A percentile compares a stretch with the other conserved stretches of the same genome.
Conservation (phyloP, 2,329 filamentous ascomycete genomes). For the Penicillium oxalicum region DNA sequence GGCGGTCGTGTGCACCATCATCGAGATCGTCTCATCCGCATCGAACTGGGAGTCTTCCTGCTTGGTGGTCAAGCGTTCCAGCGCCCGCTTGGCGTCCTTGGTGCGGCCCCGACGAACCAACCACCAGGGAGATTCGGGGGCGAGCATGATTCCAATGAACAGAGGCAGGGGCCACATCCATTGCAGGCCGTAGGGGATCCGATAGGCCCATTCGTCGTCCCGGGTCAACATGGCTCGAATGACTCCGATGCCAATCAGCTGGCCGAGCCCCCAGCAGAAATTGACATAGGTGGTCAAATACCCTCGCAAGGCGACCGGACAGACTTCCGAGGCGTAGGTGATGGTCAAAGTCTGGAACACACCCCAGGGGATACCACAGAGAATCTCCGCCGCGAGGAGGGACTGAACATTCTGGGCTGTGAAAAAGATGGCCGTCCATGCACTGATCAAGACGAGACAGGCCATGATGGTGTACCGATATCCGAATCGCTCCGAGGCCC, state of each 20-base stretch:
- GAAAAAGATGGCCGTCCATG: conserved; percentile 48
- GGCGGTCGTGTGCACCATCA: conserved; percentile 87
- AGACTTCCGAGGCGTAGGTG: conserved; percentile 45
- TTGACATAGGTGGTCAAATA: conserved; percentile 46
- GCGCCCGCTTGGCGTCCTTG: conserved; percentile 43
- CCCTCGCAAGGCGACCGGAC: conserved; percentile 40
- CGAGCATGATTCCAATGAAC: conserved; percentile 43
- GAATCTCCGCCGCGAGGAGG: conserved; percentile 47
- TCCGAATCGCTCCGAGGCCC: conserved; percentile 47
- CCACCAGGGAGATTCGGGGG: conserved; percentile 50
- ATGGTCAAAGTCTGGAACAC: conserved; percentile 47
- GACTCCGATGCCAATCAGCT: conserved; percentile 48
- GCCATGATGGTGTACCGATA: conserved; percentile 48
- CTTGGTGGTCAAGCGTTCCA: conserved; percentile 42
- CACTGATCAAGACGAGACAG: conserved; percentile 42
- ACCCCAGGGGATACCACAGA: conserved; percentile 49
- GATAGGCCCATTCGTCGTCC: conserved; percentile 47
- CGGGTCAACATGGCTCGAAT: conserved; percentile 45
- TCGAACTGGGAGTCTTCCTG: conserved; percentile 63
- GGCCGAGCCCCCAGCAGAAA: conserved; percentile 45
- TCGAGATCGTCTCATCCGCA: conserved; percentile 75
- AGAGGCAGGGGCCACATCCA: conserved; percentile 51
- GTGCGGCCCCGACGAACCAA: conserved; percentile 43
- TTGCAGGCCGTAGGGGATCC: conserved; percentile 48
- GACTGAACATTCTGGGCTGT: conserved; percentile 44